phyloP scores from a whole-genome alignment of 352 stramenopile species.

The Peronospora farinosa region DNA sequence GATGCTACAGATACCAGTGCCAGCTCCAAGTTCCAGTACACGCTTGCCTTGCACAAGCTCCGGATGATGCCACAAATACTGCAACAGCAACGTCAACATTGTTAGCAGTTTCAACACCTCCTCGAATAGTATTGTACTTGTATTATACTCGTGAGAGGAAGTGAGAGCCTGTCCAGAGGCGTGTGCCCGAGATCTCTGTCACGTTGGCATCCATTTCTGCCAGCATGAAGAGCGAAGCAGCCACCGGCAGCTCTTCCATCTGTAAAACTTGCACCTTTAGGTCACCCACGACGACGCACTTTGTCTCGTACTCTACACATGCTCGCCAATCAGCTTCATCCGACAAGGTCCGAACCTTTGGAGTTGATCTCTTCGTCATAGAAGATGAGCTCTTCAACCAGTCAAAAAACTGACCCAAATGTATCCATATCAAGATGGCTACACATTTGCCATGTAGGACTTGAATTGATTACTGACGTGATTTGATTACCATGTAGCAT shows the following conservation, averaged over 20 bases:
- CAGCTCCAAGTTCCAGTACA: conserved; percentile 65
- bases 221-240: conserved; percentile 53
- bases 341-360: not conserved
- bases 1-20: conserved; percentile 68
- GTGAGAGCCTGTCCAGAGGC: conserved; percentile 68
- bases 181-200: conserved; percentile 70
- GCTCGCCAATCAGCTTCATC: conserved; percentile 47
- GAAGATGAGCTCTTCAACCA: conserved; percentile 14
- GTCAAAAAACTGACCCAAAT: conserved; percentile 6
- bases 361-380: not conserved
- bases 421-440: not conserved
- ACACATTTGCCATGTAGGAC: not conserved
- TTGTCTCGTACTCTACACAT: conserved; percentile 50
- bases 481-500: no score
- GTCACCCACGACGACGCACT: conserved; percentile 37
- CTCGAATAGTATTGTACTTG: not conserved
- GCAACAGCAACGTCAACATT: conserved; percentile 2
- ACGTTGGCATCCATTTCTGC: conserved; percentile 53
- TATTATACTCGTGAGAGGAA: conserved; percentile 42
- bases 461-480: no score
- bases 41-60: conserved; percentile 39
- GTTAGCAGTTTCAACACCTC: conserved; percentile 4
- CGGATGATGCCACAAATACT: conserved; percentile 47
- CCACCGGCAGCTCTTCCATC: conserved; percentile 54
- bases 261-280: conserved; percentile 43